Percentiles rank a stretch among this genome's conserved stretches.
These are phyloP conservation scores for Rugonectria rugulosa DNA, from an alignment of 2,329 filamentous ascomycete genomes.

Conservation along the genomic window DNA sequence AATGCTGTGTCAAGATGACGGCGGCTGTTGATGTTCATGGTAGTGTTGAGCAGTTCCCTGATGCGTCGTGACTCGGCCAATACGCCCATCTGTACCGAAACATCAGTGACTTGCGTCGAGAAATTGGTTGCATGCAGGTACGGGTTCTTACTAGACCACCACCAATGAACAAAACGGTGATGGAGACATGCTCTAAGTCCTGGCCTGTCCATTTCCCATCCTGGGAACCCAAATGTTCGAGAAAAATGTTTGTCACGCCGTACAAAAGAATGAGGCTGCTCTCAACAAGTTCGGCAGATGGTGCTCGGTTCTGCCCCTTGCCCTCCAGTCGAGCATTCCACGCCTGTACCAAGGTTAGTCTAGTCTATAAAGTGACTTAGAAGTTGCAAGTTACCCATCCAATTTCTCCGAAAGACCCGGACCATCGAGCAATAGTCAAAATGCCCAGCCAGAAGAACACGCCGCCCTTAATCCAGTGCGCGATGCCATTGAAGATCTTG, in stretches of 20 bases:
- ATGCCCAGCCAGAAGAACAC: conserved; percentile 96
- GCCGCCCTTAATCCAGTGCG: conserved; percentile 91
- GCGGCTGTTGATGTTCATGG: conserved; percentile 39
- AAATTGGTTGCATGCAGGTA: background rate
- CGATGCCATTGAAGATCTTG: conserved; percentile 81
- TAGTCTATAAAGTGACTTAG: background rate
- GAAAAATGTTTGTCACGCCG: conserved; percentile 86
- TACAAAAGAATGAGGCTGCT: conserved; percentile 91
- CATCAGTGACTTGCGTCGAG: conserved; percentile 29
- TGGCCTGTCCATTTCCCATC: conserved; percentile 75
- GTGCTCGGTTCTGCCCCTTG: conserved; percentile 68
- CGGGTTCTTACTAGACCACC: conserved; percentile 81
- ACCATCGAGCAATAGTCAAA: conserved; percentile 84
- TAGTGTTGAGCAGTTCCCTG: conserved; percentile 71
- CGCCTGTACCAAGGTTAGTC: conserved; percentile 56
- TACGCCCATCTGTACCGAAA: conserved; percentile 71
- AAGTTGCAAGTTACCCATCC: conserved; percentile 71
- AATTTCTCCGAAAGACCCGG: conserved; percentile 85
- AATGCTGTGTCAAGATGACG: background rate
- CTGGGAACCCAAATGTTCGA: conserved; percentile 83
- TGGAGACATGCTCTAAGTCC: conserved; percentile 91
- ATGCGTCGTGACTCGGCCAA: conserved; percentile 79
- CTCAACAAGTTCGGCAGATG: conserved; percentile 86
- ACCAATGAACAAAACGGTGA: conserved; percentile 92
- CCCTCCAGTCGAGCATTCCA: conserved; percentile 81